Evolutionary conservation across 179 eudicot genomes (phyloP).

Genomic region (Heliamphora pulchella): DNA sequence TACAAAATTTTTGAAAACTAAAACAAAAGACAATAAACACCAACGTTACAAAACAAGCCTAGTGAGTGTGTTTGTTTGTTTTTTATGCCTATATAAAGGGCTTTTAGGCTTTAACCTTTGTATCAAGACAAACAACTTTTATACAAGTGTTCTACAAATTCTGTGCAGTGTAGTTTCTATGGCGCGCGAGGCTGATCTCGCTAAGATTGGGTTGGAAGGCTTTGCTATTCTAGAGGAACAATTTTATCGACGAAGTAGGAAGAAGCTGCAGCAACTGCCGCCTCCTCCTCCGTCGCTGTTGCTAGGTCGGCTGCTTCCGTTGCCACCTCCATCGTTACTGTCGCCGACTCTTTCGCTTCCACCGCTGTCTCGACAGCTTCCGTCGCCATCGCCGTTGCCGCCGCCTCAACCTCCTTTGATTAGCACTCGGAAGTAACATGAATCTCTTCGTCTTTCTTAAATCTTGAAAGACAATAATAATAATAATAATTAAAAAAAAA

Average conservation of each 20-base stretch:
- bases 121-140: background rate
- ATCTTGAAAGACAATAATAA: background rate
- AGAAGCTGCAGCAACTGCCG: background rate
- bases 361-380: no score
- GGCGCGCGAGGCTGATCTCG: constrained; percentile 18
- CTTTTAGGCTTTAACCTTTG: background rate
- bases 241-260: background rate
- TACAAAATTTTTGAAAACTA: no score
- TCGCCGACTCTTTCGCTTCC: no score
- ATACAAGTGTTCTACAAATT: background rate
- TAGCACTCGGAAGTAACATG: background rate
- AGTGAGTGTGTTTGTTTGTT: no score
- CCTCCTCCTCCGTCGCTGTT: background rate
- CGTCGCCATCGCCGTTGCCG: no score
- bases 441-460: background rate
- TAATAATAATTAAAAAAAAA: no score
- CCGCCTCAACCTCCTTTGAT: background rate
- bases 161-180: constrained; percentile 3
- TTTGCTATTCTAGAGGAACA: constrained; percentile 11
- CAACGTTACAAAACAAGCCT: no score
- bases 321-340: no score
- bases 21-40: no score
- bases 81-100: constrained; percentile 3
- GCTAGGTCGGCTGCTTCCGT: no score
- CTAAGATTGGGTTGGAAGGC: constrained; percentile 17